phyloP scores from a whole-genome alignment of 1,284 basidiomycete genomes.

The Rhizoctonia solani region DNA sequence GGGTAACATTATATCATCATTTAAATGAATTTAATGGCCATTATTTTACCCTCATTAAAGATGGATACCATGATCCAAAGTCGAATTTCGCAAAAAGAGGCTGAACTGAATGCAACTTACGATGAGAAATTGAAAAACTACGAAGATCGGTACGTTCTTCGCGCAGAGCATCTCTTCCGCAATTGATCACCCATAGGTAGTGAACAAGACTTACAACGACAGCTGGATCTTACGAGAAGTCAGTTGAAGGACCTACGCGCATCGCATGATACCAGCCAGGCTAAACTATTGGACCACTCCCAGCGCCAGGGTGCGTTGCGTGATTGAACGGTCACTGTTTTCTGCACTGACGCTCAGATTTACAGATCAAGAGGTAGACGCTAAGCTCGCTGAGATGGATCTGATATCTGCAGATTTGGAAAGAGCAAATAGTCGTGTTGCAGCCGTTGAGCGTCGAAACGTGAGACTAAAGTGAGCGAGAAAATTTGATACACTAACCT shows the following conservation, averaged over 20 bases:
- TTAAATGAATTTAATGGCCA: background rate
- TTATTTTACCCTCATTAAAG: constrained; percentile 46
- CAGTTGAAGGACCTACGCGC: constrained; percentile 88
- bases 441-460: constrained; percentile 89
- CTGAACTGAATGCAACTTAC: constrained; percentile 93
- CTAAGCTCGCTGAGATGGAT: constrained; percentile 87
- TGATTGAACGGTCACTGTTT: constrained; percentile 36
- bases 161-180: background rate
- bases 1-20: too few relatives aligned
- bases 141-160: constrained; percentile 73
- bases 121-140: constrained; percentile 95
- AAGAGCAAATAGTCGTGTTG: constrained; percentile 88
- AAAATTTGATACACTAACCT: background rate
- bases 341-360: constrained; percentile 34
- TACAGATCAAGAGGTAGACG: constrained; percentile 84
- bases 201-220: constrained; percentile 88
- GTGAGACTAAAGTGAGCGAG: constrained; percentile 53
- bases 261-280: constrained; percentile 90
- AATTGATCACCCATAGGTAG: constrained; percentile 49
- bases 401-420: constrained; percentile 92
- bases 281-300: constrained; percentile 85
- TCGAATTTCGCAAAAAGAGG: constrained; percentile 86
- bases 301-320: constrained; percentile 86
- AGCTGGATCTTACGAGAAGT: constrained; percentile 79
- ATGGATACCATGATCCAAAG: constrained; percentile 91